phyloP scores from a whole-genome alignment of 345 rosid genomes.

The Trapa incisa region DNA sequence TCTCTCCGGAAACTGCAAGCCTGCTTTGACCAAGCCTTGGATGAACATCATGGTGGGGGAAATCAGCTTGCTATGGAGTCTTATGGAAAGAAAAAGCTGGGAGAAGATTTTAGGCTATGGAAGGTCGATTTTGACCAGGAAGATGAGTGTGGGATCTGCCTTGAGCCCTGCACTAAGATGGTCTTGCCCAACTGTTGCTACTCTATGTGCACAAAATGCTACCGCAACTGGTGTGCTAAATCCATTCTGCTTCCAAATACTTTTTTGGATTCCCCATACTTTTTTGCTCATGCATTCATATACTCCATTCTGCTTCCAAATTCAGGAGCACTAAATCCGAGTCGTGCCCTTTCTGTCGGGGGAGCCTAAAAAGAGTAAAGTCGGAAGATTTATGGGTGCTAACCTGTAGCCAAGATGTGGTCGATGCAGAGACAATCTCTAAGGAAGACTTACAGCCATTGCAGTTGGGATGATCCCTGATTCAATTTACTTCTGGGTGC shows the following conservation, averaged over 20 bases:
- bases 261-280: not conserved
- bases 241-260: not conserved
- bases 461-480: too few species aligned
- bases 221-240: constrained; percentile 56
- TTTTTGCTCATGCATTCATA: not conserved
- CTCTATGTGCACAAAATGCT: constrained; percentile 96
- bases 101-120: constrained; percentile 29
- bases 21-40: constrained; percentile 20
- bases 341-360: constrained; percentile 93
- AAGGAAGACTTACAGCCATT: constrained; percentile 54
- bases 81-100: constrained; percentile 30
- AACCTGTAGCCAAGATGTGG: constrained; percentile 70
- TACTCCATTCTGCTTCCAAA: constrained; percentile 1
- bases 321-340: constrained; percentile 80
- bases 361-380: constrained; percentile 87
- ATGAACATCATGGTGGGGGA: constrained; percentile 25
- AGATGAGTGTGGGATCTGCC: constrained; percentile 95
- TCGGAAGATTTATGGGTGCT: constrained; percentile 97
- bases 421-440: constrained; percentile 53
- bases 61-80: constrained; percentile 19
- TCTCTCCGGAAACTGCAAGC: constrained; percentile 65
- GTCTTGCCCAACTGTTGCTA: constrained; percentile 89
- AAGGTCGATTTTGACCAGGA: constrained; percentile 66
- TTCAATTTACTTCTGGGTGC: too few species aligned
- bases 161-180: constrained; percentile 90